These are phyloP conservation scores for Xylariaceae sp. DNA, from an alignment of 2,329 filamentous ascomycete species.

Conservation along the genomic window DNA sequence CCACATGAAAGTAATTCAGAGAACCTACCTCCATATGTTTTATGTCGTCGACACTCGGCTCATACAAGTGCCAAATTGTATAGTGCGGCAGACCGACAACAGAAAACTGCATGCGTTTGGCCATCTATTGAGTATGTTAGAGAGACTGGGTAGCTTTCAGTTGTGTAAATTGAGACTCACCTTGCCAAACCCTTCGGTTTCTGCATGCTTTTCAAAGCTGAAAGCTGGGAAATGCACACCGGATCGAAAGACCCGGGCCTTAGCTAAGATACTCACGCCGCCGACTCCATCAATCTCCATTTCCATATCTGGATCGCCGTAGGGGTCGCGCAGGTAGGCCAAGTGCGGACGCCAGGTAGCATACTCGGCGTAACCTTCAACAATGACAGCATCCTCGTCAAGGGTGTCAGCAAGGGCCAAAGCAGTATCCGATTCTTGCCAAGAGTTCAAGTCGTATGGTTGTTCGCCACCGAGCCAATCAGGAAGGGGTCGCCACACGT, in stretches of 20 bases:
- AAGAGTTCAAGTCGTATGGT: slow-evolving; percentile 96
- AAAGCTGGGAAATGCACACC: slow-evolving; percentile 98
- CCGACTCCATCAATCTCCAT: slow-evolving; percentile 99
- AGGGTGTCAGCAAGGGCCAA: slow-evolving; percentile 88
- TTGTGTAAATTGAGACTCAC: slow-evolving; percentile 42
- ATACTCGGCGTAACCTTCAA: slow-evolving; percentile 97
- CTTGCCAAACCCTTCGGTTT: slow-evolving; percentile 98
- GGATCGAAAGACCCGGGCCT: slow-evolving; percentile 88
- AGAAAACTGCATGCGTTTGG: slow-evolving; percentile 90
- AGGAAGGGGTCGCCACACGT: slow-evolving; percentile 97
- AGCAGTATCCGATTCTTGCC: slow-evolving; percentile 98
- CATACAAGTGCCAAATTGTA: slow-evolving; percentile 98
- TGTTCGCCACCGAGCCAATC: slow-evolving; percentile 99
- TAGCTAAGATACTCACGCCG: slow-evolving; percentile 94
- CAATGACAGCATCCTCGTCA: slow-evolving; percentile 96
- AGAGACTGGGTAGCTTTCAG: not conserved
- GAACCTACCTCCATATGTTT: slow-evolving; percentile 88
- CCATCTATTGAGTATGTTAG: slow-evolving; percentile 62
- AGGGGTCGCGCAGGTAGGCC: slow-evolving; percentile 92
- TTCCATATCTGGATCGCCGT: slow-evolving; percentile 97
- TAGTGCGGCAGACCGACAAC: slow-evolving; percentile 96
- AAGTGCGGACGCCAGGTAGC: slow-evolving; percentile 97
- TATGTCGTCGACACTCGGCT: slow-evolving; percentile 96
- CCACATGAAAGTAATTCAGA: slow-evolving; percentile 15
- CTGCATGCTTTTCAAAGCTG: slow-evolving; percentile 96